Evolutionary conservation across 331 rosid genomes (phyloP).

Genomic region (Pyracantha coccinea): DNA sequence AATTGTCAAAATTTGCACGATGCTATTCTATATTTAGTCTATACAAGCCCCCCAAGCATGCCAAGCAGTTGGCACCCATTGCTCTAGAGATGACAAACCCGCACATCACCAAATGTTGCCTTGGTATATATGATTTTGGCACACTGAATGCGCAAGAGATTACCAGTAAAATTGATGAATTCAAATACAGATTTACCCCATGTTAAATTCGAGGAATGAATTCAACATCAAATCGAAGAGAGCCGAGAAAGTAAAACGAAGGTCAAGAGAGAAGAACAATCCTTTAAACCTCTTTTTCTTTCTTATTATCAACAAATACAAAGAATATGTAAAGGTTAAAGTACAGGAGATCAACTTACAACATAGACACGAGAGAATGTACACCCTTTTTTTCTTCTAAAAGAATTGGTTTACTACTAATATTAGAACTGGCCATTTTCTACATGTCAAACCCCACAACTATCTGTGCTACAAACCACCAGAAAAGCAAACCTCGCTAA

Average conservation of each 20-base stretch:
- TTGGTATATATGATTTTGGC: too few relatives aligned
- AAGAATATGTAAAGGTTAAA: slow-evolving; percentile 21
- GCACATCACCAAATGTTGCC: too few relatives aligned
- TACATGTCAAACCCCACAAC: slow-evolving; percentile 22
- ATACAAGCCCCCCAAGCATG: too few relatives aligned
- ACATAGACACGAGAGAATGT: slow-evolving; percentile 15
- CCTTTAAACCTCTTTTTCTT: not conserved
- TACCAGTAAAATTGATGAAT: not conserved
- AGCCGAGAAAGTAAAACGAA: not conserved
- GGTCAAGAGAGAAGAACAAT: not conserved
- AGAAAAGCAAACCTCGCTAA: not conserved
- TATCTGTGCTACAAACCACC: slow-evolving; percentile 17
- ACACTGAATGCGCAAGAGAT: not conserved
- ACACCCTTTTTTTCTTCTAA: slow-evolving; percentile 10
- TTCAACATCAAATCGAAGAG: too few relatives aligned
- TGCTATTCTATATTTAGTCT: too few relatives aligned
- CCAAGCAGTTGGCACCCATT: too few relatives aligned
- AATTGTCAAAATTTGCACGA: too few relatives aligned
- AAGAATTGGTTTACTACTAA: slow-evolving; percentile 22
- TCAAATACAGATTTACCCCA: not conserved
- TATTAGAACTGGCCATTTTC: slow-evolving; percentile 1
- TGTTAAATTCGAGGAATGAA: not conserved
- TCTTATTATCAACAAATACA: slow-evolving; percentile 18
- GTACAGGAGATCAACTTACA: slow-evolving; percentile 10
- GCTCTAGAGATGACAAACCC: too few relatives aligned